Evolutionary conservation across 495 filamentous ascomycete genomes (phyloP), one percentile per base, ranked within the genome.

Genomic region (Penicillium bovifimosum): DNA sequence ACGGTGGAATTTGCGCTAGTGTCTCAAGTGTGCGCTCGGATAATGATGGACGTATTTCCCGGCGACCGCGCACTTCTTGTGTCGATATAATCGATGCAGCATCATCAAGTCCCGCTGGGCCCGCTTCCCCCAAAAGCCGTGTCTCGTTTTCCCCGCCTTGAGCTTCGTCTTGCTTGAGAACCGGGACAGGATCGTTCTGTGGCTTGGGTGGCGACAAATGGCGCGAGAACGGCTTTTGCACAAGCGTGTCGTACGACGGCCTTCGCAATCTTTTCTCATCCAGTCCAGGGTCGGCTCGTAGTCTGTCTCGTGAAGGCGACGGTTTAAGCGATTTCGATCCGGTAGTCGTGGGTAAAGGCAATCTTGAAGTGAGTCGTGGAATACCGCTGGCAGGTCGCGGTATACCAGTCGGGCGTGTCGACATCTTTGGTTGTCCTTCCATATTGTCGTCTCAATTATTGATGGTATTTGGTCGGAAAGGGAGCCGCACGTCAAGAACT

Each of bases 11-110:
- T 41, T 77, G 73, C 27, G 85, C 73, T 10, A 89, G 65, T 0
- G 82, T 86, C 54, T 86, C 84, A 31, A 86, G 80, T 9, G 86
- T 86, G 35, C 86, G 71, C 43, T 89, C 86, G 11, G 83, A 85
- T 18, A 89, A 66, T 1, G 85, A 88, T 18, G 81, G 79, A 26
- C 67, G 55, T 16, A 61, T 46, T 26, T 51, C 53, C 32, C 63
- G 54, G 31, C 72, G 64, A 36, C 70, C 64, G 38, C 75, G 69
- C 20, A 46, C 26, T 41, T 75, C 70, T 17, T 58, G 47, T 4
- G 46, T n/a, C 10, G 43, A 35, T 36, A 8, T 28, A 10, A 32
- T 26, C 3, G 43, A 35, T 32, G 10, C 49, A 16, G 24, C 33
- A 6, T 63, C 64, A 33, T 60, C 60, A 28, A 58, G 56, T 8